Conservation (phyloP, 257 asterid species). For the Solanum pinnatisectum region DNA sequence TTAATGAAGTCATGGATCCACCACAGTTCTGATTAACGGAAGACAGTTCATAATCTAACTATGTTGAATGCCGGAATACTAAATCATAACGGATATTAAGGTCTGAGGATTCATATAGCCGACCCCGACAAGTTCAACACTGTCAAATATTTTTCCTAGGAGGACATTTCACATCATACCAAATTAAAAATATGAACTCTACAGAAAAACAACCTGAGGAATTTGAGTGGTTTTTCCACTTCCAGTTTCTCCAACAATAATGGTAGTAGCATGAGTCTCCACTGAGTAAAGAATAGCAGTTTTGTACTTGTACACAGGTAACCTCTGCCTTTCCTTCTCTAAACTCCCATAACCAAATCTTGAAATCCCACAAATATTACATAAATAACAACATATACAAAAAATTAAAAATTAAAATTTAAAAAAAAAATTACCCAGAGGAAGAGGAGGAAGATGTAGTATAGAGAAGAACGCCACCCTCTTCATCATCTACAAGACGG, state of each 20-base stretch:
- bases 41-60: neutral
- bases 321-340: slow-evolving; percentile 67
- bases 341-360: slow-evolving; percentile 57
- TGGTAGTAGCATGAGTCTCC: slow-evolving; percentile 82
- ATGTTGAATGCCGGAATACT: neutral
- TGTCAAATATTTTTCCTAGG: neutral
- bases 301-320: slow-evolving; percentile 68
- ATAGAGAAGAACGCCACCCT: slow-evolving; percentile 76
- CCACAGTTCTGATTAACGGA: neutral
- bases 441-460: slow-evolving; percentile 55
- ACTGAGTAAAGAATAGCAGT: slow-evolving; percentile 68
- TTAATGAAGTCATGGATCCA: neutral
- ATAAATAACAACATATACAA: neutral
- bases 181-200: neutral
- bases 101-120: neutral
- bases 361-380: neutral
- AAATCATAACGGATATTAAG: neutral
- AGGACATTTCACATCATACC: neutral
- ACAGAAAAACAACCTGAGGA: slow-evolving; percentile 55
- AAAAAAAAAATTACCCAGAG: slow-evolving; percentile 38
- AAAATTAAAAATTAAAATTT: neutral
- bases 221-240: slow-evolving; percentile 98
- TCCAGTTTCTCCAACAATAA: slow-evolving; percentile 93
- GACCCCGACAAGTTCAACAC: neutral
- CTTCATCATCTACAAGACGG: slow-evolving; percentile 82